These are phyloP conservation scores for Mortierella sp. DNA, from an alignment of 371 early-diverging fungal genomes.

Conservation along the genomic window DNA sequence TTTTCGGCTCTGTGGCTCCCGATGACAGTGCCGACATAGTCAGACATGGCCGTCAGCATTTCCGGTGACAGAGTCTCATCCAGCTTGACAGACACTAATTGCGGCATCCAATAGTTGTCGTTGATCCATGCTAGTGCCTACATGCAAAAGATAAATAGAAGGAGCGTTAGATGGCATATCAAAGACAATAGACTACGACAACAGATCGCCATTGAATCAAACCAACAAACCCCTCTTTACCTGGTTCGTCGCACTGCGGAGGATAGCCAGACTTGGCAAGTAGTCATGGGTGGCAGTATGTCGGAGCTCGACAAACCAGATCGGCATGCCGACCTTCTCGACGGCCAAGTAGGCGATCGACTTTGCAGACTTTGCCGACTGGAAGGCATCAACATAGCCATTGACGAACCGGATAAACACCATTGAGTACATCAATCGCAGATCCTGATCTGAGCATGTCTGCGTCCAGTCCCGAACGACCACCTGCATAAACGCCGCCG, in stretches of 20 bases:
- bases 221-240: slow-evolving; percentile 7
- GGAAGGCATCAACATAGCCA: slow-evolving; percentile 74
- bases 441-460: slow-evolving; percentile 60
- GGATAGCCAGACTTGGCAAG: slow-evolving; percentile 68
- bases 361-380: slow-evolving; percentile 63
- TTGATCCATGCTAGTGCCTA: slow-evolving; percentile 57
- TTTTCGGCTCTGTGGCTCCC: slow-evolving; percentile 30
- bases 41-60: slow-evolving; percentile 33
- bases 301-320: slow-evolving; percentile 77
- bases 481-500: slow-evolving; percentile 68
- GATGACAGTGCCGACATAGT: slow-evolving; percentile 36
- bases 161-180: not conserved
- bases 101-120: slow-evolving; percentile 52
- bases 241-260: slow-evolving; percentile 60
- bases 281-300: slow-evolving; percentile 78
- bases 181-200: not conserved
- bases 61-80: slow-evolving; percentile 45
- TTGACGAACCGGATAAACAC: slow-evolving; percentile 76
- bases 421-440: slow-evolving; percentile 71
- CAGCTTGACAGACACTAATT: slow-evolving; percentile 33
- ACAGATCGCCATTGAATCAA: not conserved
- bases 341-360: slow-evolving; percentile 69
- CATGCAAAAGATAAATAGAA: too few relatives aligned
- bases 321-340: slow-evolving; percentile 67
- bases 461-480: slow-evolving; percentile 63